A percentile compares a stretch with the other conserved stretches of the same genome.
phyloP scores from a whole-genome alignment of 2,329 filamentous ascomycete genomes.

The Nigrograna mackinnonii region DNA sequence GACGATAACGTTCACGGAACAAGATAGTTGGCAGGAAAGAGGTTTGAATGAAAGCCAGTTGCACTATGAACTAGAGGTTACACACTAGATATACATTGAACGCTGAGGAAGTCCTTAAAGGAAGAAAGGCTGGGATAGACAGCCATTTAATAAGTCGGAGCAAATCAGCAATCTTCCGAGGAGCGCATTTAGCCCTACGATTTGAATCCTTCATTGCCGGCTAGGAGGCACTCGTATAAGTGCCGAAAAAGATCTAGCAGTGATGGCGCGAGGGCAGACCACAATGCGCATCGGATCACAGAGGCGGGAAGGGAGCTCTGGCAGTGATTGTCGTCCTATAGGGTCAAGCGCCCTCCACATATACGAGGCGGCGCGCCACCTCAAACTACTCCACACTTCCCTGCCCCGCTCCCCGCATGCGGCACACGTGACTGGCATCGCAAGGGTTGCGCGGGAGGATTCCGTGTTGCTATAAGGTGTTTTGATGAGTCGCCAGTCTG shows the following conservation, averaged over 20 bases:
- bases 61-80: conserved; percentile 5
- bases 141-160: no score
- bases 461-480: not conserved
- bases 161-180: no score
- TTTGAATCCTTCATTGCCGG: no score
- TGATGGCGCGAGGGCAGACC: no score
- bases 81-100: conserved; percentile 16
- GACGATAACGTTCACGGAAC: no score
- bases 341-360: conserved; percentile 17
- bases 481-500: no score
- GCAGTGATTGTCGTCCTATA: conserved; percentile 17
- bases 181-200: no score
- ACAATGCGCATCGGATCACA: not conserved
- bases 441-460: not conserved
- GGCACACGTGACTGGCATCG: conserved; percentile 18
- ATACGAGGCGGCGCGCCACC: conserved; percentile 8
- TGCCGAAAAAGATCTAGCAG: no score
- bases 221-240: no score
- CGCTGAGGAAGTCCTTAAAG: conserved; percentile 6
- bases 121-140: no score
- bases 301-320: not conserved
- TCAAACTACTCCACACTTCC: conserved; percentile 18
- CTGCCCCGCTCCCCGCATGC: conserved; percentile 17
- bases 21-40: no score
- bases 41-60: not conserved